Evolutionary conservation across 768 basidiomycete species (phyloP).

Genomic region (Suillus brevipes): DNA sequence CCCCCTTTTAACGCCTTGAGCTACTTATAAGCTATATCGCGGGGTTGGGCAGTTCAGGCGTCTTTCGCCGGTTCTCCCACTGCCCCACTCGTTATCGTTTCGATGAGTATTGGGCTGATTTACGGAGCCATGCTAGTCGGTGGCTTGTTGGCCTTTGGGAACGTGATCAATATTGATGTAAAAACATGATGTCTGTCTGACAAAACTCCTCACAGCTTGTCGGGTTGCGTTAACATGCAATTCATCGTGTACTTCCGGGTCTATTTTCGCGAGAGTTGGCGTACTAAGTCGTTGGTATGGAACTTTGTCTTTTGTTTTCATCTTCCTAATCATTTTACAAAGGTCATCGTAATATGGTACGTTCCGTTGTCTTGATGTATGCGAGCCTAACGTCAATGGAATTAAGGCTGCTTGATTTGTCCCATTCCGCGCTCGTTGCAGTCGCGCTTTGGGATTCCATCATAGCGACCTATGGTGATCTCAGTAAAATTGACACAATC

Average conservation of each 20-base stretch:
- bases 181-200: background rate
- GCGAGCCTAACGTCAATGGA: background rate
- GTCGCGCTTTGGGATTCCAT: conserved; percentile 27
- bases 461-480: conserved; percentile 21
- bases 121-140: conserved; percentile 24
- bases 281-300: conserved; percentile 22
- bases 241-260: conserved; percentile 25
- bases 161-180: background rate
- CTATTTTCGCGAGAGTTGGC: conserved; percentile 19
- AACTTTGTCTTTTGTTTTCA: no score
- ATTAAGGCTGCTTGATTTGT: conserved; percentile 24
- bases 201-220: conserved; percentile 18
- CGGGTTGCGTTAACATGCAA: conserved; percentile 29
- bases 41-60: background rate
- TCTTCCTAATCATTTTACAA: background rate
- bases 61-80: background rate
- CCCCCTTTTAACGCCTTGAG: background rate
- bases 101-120: conserved; percentile 13
- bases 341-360: conserved; percentile 27
- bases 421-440: conserved; percentile 24
- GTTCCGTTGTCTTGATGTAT: background rate
- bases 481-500: conserved; percentile 13
- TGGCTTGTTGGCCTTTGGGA: conserved; percentile 24
- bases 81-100: background rate
- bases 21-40: conserved; percentile 9